phyloP scores from a whole-genome alignment of 345 rosid species.

The Eucalyptus sp. region DNA sequence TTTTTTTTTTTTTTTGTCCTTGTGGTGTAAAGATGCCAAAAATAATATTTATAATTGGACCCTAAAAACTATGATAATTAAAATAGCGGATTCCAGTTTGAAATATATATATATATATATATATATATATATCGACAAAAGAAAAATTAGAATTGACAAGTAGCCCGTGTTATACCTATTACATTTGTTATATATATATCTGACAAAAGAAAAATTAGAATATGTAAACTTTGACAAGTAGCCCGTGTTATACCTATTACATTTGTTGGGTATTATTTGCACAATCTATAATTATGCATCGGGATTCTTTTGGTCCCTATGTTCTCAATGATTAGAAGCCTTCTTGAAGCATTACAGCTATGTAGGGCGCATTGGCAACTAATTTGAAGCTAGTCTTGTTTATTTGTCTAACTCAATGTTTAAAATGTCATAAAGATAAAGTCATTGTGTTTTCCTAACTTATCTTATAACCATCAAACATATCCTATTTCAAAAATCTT shows the following conservation, averaged over 20 bases:
- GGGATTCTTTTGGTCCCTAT: background rate
- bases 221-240: too few species aligned
- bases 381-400: background rate
- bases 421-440: background rate
- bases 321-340: background rate
- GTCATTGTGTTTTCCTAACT: background rate
- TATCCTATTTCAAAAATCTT: too few species aligned
- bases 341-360: background rate
- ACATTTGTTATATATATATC: too few species aligned
- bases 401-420: background rate
- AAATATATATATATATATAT: too few species aligned
- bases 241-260: too few species aligned
- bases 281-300: background rate
- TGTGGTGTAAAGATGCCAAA: background rate
- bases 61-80: background rate
- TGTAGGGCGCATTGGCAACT: background rate
- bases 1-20: too few species aligned
- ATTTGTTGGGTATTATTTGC: background rate
- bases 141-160: background rate
- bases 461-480: background rate
- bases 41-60: background rate
- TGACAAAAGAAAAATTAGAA: too few species aligned
- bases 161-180: background rate
- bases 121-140: too few species aligned
- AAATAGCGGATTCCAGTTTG: background rate